Percentiles rank a stretch among this genome's conserved stretches.
These are phyloP conservation scores for Colletotrichum falcatum DNA, from an alignment of 2,329 filamentous ascomycete genomes.

Conservation along the genomic window DNA sequence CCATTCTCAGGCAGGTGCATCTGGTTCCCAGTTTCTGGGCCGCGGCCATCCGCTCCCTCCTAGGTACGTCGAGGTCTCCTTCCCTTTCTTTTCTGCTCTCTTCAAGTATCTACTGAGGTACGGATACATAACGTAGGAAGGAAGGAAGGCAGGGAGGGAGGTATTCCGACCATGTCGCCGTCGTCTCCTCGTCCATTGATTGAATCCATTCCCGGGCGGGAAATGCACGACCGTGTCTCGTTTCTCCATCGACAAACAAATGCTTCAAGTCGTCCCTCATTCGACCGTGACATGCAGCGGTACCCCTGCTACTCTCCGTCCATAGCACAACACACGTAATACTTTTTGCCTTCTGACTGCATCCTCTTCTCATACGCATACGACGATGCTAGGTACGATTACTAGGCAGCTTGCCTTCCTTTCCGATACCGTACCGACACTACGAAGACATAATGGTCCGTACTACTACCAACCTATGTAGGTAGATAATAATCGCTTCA, in stretches of 20 bases:
- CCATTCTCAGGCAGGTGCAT: slow-evolving; percentile 13
- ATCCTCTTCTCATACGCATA: background rate
- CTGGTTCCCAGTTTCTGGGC: slow-evolving; percentile 3
- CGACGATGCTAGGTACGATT: no score
- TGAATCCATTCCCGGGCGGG: no score
- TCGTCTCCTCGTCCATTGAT: no score
- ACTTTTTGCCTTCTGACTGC: slow-evolving; percentile 36
- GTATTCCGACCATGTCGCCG: no score
- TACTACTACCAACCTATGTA: no score
- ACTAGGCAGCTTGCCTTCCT: background rate
- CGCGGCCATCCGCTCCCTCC: background rate
- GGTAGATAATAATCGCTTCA: background rate
- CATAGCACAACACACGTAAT: slow-evolving; percentile 2
- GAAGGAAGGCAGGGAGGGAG: no score
- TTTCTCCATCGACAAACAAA: background rate
- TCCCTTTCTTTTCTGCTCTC: background rate
- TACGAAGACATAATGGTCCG: no score
- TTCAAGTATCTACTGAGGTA: no score
- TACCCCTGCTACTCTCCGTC: slow-evolving; percentile 20
- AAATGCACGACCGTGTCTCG: no score
- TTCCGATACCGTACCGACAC: no score
- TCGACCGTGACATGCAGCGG: slow-evolving; percentile 19
- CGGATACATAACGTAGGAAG: no score
- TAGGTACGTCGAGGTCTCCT: background rate
- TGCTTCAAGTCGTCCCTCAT: slow-evolving; percentile 6